Evolutionary conservation across 1,284 basidiomycete genomes (phyloP), one percentile per base, ranked within the genome.

Genomic region (Hemileia vastatrix): DNA sequence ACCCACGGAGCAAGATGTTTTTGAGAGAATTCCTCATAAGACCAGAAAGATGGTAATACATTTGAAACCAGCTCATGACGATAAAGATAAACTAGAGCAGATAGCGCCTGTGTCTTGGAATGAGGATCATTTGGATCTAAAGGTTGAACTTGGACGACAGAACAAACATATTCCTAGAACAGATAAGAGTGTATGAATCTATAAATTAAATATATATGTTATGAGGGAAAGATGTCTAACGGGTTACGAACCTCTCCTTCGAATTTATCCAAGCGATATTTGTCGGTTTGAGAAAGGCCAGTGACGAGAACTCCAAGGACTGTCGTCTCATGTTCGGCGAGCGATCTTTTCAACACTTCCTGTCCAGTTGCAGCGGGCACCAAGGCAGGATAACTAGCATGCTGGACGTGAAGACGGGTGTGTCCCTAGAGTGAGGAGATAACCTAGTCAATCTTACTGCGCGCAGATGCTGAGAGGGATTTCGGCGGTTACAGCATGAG

Each of bases 61-160:
- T 49, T 57, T n/a, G 55, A 27, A 11, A 57, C 21, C 45, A 57
- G 32, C 11, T 19, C 43, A n/a, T 40, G 40, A 2, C 40, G 3
- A 44, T 56, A 56, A 9, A 56, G 19, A 56, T 56, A 56, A 15
- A 56, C 54, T 5, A 56, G 15, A 23, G 54, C 55, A n/a, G n/a
- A n/a, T 47, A 18, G 45, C 18, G 1, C 3, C 23, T 4, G 11
- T 47, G 8, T 45, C 21, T 47, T 27, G 18, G n/a, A n/a, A n/a
- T 43, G 27, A 13, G 36, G 31, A 15, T 48, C 18, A 45, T 1
- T 18, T 32, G 31, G 24, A 45, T 57, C 13, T 57, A 57, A 45
- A 36, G 32, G 36, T 44, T 23, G 45, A 18, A 31, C 13, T 1
- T 11, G 45, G n/a, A 31, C 55, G 21, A 45, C 45, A 3, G 47